Conservation (phyloP, 179 eudicot genomes). For the Beta lomatogona region DNA sequence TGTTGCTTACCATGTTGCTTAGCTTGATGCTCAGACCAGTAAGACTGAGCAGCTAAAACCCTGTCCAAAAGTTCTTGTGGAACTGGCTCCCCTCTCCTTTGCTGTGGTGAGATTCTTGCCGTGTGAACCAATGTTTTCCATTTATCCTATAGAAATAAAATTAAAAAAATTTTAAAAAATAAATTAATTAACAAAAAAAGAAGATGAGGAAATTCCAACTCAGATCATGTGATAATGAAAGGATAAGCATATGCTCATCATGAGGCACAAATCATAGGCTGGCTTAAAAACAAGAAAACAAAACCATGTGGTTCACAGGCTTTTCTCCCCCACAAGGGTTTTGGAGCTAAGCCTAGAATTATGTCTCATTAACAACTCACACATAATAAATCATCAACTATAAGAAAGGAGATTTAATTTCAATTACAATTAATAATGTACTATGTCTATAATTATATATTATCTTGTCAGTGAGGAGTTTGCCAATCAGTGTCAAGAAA, state of each 20-base stretch:
- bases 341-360: slow-evolving; percentile 36
- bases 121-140: slow-evolving; percentile 99
- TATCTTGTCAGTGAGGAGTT: slow-evolving; percentile 35
- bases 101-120: slow-evolving; percentile 92
- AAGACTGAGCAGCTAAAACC: slow-evolving; percentile 75
- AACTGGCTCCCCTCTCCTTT: slow-evolving; percentile 95
- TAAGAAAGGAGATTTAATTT: neutral
- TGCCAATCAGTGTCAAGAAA: slow-evolving; percentile 31
- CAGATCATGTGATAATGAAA: slow-evolving; percentile 44
- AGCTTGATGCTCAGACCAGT: slow-evolving; percentile 87
- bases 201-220: slow-evolving; percentile 29
- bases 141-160: slow-evolving; percentile 64
- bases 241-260: slow-evolving; percentile 34
- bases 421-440: neutral
- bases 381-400: slow-evolving; percentile 21
- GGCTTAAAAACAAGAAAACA: slow-evolving; percentile 29
- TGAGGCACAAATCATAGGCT: slow-evolving; percentile 30
- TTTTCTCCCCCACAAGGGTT: slow-evolving; percentile 30
- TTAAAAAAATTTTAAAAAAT: neutral
- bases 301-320: slow-evolving; percentile 41
- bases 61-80: slow-evolving; percentile 90
- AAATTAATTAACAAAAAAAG: too few relatives aligned
- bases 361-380: slow-evolving; percentile 36
- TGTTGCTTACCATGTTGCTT: slow-evolving; percentile 68
- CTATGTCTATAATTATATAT: neutral